phyloP scores from a whole-genome alignment of 176 grass and related monocot genomes.

The Aegilops speltoides region DNA sequence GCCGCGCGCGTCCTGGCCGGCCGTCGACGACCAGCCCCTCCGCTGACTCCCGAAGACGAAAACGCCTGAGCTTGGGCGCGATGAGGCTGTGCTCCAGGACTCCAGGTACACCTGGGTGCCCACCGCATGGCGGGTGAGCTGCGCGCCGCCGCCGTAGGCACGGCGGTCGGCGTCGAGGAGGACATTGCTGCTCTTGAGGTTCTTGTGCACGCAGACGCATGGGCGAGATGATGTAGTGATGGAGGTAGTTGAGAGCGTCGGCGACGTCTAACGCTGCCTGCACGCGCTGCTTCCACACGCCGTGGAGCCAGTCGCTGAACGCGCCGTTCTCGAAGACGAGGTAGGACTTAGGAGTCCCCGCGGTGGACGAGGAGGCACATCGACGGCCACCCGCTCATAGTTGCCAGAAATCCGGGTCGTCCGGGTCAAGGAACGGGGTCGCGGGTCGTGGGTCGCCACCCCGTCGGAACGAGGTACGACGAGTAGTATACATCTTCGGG shows the following conservation, averaged over 20 bases:
- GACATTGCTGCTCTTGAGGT: conserved; percentile 71
- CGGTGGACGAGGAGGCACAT: too few relatives aligned
- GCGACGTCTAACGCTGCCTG: conserved; percentile 63
- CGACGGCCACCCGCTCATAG: background rate
- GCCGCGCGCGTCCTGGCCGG: conserved; percentile 36
- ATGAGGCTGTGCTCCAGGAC: conserved; percentile 3
- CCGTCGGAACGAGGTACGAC: too few relatives aligned
- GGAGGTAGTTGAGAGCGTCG: conserved; percentile 77
- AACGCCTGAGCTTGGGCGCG: background rate
- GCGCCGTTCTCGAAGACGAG: too few relatives aligned
- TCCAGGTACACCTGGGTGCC: background rate
- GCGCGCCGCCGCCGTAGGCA: conserved; percentile 7
- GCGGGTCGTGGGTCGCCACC: too few relatives aligned
- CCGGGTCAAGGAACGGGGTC: too few relatives aligned
- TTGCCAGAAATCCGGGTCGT: too few relatives aligned
- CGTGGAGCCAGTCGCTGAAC: too few relatives aligned
- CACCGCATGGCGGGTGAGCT: background rate
- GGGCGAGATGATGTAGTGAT: conserved; percentile 70
- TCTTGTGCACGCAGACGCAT: conserved; percentile 65
- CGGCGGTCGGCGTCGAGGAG: conserved; percentile 67
- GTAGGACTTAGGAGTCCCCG: too few relatives aligned
- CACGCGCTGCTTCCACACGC: background rate
- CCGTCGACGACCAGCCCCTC: conserved; percentile 27
- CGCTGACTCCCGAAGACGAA: conserved; percentile 35
- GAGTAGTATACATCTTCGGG: too few relatives aligned